These are phyloP conservation scores for Torulaspora pretoriensis DNA, from an alignment of 1,139 yeast species.

Conservation along the genomic window DNA sequence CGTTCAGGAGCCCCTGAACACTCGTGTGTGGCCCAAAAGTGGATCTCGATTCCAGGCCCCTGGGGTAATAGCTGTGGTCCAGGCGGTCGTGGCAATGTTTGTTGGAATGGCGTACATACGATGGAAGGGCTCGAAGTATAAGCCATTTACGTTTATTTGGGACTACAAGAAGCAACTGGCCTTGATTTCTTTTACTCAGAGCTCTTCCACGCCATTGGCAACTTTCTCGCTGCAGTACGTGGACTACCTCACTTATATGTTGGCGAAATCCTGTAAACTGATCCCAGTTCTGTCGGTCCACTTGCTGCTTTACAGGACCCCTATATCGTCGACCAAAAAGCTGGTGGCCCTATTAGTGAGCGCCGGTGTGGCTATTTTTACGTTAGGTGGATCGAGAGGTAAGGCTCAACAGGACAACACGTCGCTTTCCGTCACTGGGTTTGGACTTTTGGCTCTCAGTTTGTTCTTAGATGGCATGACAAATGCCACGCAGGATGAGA, in stretches of 20 bases:
- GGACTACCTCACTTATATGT: constrained; percentile 75
- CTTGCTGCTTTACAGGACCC: constrained; percentile 62
- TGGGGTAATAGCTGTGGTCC: constrained; percentile 65
- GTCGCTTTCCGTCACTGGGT: constrained; percentile 47
- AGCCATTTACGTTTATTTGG: constrained; percentile 28
- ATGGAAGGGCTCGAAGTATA: constrained; percentile 34
- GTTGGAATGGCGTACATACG: constrained; percentile 61
- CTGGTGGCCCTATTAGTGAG: constrained; percentile 74
- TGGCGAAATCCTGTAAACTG: constrained; percentile 90
- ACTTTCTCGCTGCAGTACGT: constrained; percentile 71
- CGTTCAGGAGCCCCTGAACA: constrained; percentile 81
- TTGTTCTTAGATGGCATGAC: constrained; percentile 86
- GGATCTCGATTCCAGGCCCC: constrained; percentile 66
- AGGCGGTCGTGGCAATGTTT: constrained; percentile 65
- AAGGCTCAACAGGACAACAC: constrained; percentile 34
- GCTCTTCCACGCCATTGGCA: constrained; percentile 80
- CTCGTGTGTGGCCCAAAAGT: constrained; percentile 67
- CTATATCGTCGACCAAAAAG: constrained; percentile 73
- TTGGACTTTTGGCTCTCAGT: constrained; percentile 54
- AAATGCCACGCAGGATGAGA: constrained; percentile 86
- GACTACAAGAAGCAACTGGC: constrained; percentile 42
- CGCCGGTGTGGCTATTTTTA: constrained; percentile 74
- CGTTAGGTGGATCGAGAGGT: constrained; percentile 42
- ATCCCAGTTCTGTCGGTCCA: constrained; percentile 90
- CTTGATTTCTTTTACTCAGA: constrained; percentile 71